Base-by-base conservation (phyloP, 2,329 filamentous ascomycete species). In the Neofusicoccum ribis region DNA sequence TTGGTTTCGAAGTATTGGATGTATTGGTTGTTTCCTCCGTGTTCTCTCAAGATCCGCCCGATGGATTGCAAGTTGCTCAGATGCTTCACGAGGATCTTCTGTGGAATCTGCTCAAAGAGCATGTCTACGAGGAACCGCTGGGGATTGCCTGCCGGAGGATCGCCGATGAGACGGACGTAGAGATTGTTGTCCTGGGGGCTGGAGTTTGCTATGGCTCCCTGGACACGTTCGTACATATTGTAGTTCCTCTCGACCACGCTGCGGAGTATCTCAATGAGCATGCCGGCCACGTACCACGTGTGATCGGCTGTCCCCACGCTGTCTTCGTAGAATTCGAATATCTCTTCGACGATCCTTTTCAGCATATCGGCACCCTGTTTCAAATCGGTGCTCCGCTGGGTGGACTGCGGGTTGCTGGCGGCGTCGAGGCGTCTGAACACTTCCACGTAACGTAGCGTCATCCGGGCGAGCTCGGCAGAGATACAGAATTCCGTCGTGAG, bases 381-480 rank as follows among this genome's bases (percentile, higher is more conserved):
- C 2, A 78, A 71, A 52, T 77, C 72, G 51, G 72, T 31, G 66
- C 14, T 67, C 4, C 12, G 2, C 3, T 17, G 41, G 20, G 9
- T 68, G 66, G 44, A 74, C 70, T 3, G 74, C 74, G 41, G 71
- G 63, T 8, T 64, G 65, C 23, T 76, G 72, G 59, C 76, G 75
- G 37, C 76, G 69, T 47, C 75, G 72, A 56, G 77, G 56, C 3
- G 70, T 72, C 14, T 69, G 68, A 68, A 77, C 75, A 1, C 64
- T 43, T 74, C 71, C 23, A 74, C 73, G 52, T 68, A 70, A 20
- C 73, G 71, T 49, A 77, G 71, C 63, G 77, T 77, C 20, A 74
- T 70, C 50, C 77, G 76, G 68, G 76, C 77, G 6, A 74, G 71
- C 4, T 71, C 68, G n/a, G 69, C 69, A 27, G 54, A 17, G 43